A percentile compares a stretch with the other conserved stretches of the same genome.
Conservation (phyloP, 2,329 filamentous ascomycete species). For the Claviceps cyperi region DNA sequence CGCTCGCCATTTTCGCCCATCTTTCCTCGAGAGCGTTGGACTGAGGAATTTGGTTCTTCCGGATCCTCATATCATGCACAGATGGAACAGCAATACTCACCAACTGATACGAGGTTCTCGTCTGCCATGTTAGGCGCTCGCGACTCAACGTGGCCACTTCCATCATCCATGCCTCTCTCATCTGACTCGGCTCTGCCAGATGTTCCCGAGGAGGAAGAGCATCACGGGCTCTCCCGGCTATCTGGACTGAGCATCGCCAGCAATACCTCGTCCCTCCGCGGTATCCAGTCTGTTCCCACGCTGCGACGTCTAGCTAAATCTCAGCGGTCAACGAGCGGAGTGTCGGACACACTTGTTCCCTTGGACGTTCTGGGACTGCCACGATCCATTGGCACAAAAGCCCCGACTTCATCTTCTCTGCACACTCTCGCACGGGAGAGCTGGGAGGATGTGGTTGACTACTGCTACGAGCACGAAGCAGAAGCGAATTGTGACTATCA, state of each 20-base stretch:
- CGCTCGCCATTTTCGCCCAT: constrained; percentile 23
- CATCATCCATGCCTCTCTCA: constrained; percentile 11
- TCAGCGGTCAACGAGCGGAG: constrained; percentile 30
- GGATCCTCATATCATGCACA: not conserved
- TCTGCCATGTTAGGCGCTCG: constrained; percentile 29
- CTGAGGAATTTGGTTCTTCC: not conserved
- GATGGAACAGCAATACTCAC: not conserved
- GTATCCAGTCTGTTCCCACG: constrained; percentile 40
- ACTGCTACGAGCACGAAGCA: constrained; percentile 54
- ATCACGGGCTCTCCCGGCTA: constrained; percentile 20
- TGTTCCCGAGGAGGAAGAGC: constrained; percentile 50
- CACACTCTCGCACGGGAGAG: constrained; percentile 23
- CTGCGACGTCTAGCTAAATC: constrained; percentile 29
- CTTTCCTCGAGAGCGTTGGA: constrained; percentile 9
- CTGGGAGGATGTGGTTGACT: constrained; percentile 59
- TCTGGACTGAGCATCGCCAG: constrained; percentile 31
- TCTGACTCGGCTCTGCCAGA: constrained; percentile 37
- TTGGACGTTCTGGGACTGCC: constrained; percentile 23
- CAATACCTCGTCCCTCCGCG: constrained; percentile 36
- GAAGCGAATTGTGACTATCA: constrained; percentile 54
- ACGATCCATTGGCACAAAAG: not conserved
- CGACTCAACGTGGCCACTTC: constrained; percentile 28
- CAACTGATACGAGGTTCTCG: constrained; percentile 12
- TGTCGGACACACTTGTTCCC: constrained; percentile 37
- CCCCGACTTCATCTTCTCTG: constrained; percentile 14